These are phyloP conservation scores for Myxozyma neglecta DNA, from an alignment of 805 yeast species.

Conservation along the genomic window DNA sequence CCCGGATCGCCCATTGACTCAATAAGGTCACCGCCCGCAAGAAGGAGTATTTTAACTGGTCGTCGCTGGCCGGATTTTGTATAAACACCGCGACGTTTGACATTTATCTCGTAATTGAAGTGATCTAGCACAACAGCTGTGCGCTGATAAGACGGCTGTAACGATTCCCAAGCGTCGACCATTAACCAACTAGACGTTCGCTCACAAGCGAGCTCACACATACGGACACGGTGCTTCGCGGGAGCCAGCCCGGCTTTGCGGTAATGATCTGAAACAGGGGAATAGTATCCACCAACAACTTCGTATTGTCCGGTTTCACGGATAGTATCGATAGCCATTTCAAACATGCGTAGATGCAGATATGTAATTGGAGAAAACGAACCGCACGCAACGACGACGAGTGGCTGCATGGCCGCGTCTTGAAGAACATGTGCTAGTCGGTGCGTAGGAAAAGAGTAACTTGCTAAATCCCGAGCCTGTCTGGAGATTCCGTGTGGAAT, in stretches of 20 bases:
- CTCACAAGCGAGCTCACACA: conserved; percentile 98
- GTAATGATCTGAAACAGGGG: conserved; percentile 84
- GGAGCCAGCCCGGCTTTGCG: conserved; percentile 90
- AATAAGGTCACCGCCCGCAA: conserved; percentile 97
- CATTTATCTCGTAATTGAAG: conserved; percentile 91
- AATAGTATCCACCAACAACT: conserved; percentile 93
- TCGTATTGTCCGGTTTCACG: conserved; percentile 90
- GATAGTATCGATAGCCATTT: conserved; percentile 95
- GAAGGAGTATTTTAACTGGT: conserved; percentile 90
- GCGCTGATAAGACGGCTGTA: conserved; percentile 86
- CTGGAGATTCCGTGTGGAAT: conserved; percentile 92
- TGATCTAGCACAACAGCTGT: conserved; percentile 96
- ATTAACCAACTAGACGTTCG: conserved; percentile 94
- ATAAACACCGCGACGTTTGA: conserved; percentile 81
- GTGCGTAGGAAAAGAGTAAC: conserved; percentile 84
- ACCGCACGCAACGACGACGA: conserved; percentile 96
- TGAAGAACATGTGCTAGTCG: conserved; percentile 34
- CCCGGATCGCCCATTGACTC: conserved; percentile 99
- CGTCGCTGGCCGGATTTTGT: conserved; percentile 49
- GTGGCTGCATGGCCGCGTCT: conserved; percentile 64
- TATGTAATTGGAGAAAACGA: conserved; percentile 95
- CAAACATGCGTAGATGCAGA: conserved; percentile 89
- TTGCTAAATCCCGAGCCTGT: conserved; percentile 70
- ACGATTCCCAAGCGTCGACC: conserved; percentile 99
- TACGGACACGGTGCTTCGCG: conserved; percentile 84